A percentile compares a stretch with the other conserved stretches of the same genome.
phyloP scores from a whole-genome alignment of 164 flowering plant genomes.

The Tetrastigma voinierianum region DNA sequence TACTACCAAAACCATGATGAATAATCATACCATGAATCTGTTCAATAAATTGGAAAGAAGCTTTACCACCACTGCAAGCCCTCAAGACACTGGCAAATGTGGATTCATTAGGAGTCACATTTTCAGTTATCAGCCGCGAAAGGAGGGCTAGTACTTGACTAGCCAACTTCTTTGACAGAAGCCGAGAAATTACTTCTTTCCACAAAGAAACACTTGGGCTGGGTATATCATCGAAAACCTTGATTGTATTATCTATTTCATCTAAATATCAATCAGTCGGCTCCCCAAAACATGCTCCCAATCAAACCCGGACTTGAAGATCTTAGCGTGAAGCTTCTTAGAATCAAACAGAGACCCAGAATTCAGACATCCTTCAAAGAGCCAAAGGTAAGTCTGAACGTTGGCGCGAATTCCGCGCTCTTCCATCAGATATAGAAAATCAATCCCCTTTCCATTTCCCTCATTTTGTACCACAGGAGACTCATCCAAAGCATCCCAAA shows the following conservation, averaged over 20 bases:
- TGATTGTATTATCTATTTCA: slow-evolving; percentile 21
- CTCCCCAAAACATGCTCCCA: slow-evolving; percentile 16
- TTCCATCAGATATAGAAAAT: slow-evolving; percentile 16
- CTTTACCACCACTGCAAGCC: slow-evolving; percentile 23
- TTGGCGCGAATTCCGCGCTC: slow-evolving; percentile 26
- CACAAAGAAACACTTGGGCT: slow-evolving; percentile 15
- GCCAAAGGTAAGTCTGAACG: slow-evolving; percentile 22
- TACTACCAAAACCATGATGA: slow-evolving; percentile 23
- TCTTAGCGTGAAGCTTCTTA: slow-evolving; percentile 25
- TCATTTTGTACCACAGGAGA: slow-evolving; percentile 4
- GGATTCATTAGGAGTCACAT: slow-evolving; percentile 17
- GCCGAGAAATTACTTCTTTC: slow-evolving; percentile 25
- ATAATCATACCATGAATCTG: slow-evolving; percentile 36
- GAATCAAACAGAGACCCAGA: slow-evolving; percentile 20
- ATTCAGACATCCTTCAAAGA: slow-evolving; percentile 24
- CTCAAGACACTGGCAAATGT: slow-evolving; percentile 30
- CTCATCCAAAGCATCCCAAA: slow-evolving; percentile 15
- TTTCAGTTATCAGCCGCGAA: slow-evolving; percentile 18
- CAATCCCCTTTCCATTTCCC: slow-evolving; percentile 11
- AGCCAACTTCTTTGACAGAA: slow-evolving; percentile 13
- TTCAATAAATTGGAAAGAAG: slow-evolving; percentile 17
- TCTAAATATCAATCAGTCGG: slow-evolving; percentile 22
- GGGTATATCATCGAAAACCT: slow-evolving; percentile 32
- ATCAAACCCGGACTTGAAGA: slow-evolving; percentile 30
- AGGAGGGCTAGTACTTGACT: slow-evolving; percentile 16